A percentile compares a stretch with the other conserved stretches of the same genome.
Conservation (phyloP, 768 basidiomycete genomes). For the Clavulina sp. region DNA sequence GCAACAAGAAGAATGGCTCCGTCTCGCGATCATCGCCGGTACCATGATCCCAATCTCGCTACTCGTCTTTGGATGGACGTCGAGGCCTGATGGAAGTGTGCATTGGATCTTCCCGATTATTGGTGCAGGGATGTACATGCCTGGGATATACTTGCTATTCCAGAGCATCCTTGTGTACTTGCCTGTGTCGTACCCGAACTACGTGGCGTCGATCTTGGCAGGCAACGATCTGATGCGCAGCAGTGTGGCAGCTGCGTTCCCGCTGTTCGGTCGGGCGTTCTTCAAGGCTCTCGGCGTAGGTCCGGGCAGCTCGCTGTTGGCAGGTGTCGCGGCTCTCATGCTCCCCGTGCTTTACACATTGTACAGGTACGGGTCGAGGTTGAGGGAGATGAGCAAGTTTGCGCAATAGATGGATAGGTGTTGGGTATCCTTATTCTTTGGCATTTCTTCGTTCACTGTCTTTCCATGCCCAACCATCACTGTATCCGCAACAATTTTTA, state of each 20-base stretch:
- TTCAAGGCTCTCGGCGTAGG: neutral
- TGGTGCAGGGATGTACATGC: conserved; percentile 12
- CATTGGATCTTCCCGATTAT: conserved; percentile 17
- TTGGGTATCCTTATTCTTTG: no score
- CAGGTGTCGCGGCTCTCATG: neutral
- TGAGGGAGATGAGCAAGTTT: no score
- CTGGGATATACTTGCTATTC: conserved; percentile 12
- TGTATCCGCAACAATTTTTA: no score
- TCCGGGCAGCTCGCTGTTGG: neutral
- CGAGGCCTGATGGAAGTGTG: conserved; percentile 13
- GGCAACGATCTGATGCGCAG: conserved; percentile 20
- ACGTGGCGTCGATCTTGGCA: conserved; percentile 21
- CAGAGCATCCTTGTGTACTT: conserved; percentile 15
- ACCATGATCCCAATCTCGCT: conserved; percentile 20
- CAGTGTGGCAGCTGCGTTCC: conserved; percentile 1
- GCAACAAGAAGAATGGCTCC: conserved; percentile 21
- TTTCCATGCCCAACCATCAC: no score
- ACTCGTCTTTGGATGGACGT: conserved; percentile 26
- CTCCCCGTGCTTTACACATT: no score
- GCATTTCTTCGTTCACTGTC: no score
- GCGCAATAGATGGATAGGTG: no score
- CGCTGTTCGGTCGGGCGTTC: neutral
- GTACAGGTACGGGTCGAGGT: no score
- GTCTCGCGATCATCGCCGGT: conserved; percentile 19
- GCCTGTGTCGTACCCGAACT: conserved; percentile 15